Base-by-base conservation (phyloP, 306 rosid genomes). In the Elaeagnus macrophylla region DNA sequence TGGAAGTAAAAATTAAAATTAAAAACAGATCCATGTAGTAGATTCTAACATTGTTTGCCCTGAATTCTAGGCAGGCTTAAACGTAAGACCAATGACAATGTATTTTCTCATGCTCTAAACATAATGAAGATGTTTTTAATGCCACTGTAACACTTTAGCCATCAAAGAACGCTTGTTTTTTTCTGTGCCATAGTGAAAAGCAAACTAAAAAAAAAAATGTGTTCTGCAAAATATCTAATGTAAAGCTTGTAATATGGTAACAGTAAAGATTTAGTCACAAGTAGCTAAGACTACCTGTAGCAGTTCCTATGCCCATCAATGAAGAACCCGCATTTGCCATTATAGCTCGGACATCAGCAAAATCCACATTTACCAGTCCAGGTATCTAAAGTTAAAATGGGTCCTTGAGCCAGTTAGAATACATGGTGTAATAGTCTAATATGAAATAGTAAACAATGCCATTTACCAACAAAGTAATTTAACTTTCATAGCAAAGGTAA, bases 301-400 rank as follows among this genome's bases (percentile, higher is more conserved):
- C 95, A 54, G 89, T 89, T 81, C 95, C 95, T 56, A 83, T 89
- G 60, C 95, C 97, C 97, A 89, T 83, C 72, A 85, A 65, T 48
- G 94, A 89, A 72, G 97, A 89, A 57, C 97, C 97, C 11, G 95
- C 97, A 66, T 75, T 85, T 57, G 87, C 97, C 95, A 89, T 89
- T 79, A 89, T 83, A 66, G 97, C 94, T 58, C 94, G 81, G 51
- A 89, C 95, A 70, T 89, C 95, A 17, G 97, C 97, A 79, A 89
- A 89, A 73, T 89, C 97, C 54, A 85, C 97, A 65, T 89, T 89
- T 19, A 83, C 97, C 54, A 85, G 74, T 48, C 97, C 97, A 5
- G 97, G 97, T 64, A 89, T 77, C 95, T 89, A 85, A 75, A 75
- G 57, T 72, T 53, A 66, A 46, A 54, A 44, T 72, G 60, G 62